These are phyloP conservation scores for Leishmania amazonensis DNA, from an alignment of 208 protist genomes.

Conservation along the genomic window DNA sequence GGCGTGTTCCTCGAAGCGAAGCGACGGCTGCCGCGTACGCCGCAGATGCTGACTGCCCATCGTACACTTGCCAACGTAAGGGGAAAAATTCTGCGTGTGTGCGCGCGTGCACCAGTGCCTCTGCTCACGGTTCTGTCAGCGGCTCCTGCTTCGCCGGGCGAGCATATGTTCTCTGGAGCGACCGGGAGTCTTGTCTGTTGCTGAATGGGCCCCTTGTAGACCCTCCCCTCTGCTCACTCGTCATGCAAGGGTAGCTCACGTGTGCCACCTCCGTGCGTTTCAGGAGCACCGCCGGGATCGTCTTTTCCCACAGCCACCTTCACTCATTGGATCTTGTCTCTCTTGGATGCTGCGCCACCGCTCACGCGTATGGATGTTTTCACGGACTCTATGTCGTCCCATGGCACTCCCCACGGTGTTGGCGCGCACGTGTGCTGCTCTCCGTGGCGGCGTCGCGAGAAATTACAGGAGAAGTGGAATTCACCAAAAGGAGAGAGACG, in stretches of 20 bases:
- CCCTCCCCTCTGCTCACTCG: not conserved
- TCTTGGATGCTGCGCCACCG: not conserved
- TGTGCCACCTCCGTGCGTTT: not conserved
- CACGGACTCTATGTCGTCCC: not conserved
- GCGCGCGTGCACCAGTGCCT: not conserved
- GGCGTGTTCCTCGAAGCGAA: not conserved
- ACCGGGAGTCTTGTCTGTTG: not conserved
- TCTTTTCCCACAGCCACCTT: too few species aligned
- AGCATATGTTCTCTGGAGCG: not conserved
- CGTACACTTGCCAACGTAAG: not conserved
- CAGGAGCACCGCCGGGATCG: not conserved
- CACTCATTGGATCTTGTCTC: not conserved
- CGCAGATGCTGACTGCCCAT: not conserved
- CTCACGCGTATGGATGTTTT: not conserved
- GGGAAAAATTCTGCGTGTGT: not conserved
- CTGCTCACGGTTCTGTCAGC: not conserved
- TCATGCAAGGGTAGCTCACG: not conserved
- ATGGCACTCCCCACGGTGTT: not conserved
- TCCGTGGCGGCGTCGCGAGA: not conserved
- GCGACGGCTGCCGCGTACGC: not conserved
- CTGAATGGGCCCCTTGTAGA: not conserved
- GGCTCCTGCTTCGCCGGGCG: not conserved
- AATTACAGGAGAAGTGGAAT: not conserved
- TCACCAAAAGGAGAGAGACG: not conserved
- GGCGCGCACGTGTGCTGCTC: not conserved